phyloP scores from a whole-genome alignment of 805 yeast genomes.

The Ogataea ramenticola region DNA sequence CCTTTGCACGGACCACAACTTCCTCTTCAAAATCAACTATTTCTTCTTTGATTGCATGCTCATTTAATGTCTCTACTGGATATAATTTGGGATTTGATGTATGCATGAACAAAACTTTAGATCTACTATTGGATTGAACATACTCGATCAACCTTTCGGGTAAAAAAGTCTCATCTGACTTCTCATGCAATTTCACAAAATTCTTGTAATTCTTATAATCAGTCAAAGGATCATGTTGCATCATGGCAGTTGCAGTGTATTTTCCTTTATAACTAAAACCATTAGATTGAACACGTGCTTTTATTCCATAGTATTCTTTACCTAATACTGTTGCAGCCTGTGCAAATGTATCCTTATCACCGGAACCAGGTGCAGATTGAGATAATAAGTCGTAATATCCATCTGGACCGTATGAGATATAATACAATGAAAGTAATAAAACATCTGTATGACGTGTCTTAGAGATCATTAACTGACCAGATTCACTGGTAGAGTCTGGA shows the following conservation, averaged over 20 bases:
- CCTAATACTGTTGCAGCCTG: conserved; percentile 55
- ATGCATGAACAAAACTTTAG: conserved; percentile 25
- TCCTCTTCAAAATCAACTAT: conserved; percentile 5
- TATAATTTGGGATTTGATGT: conserved; percentile 41
- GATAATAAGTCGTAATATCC: conserved; percentile 51
- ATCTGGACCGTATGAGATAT: conserved; percentile 55
- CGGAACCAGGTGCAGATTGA: conserved; percentile 65
- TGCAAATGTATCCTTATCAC: conserved; percentile 72
- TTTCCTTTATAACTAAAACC: conserved; percentile 28
- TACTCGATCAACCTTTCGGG: neutral
- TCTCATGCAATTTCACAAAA: conserved; percentile 13
- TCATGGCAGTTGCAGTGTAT: conserved; percentile 41
- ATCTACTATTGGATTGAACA: conserved; percentile 15
- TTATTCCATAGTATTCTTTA: conserved; percentile 47
- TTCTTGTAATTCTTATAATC: conserved; percentile 24
- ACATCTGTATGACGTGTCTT: conserved; percentile 49
- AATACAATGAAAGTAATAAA: conserved; percentile 48
- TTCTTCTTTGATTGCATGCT: conserved; percentile 9
- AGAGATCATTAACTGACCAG: conserved; percentile 56
- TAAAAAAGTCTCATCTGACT: conserved; percentile 8
- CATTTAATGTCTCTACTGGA: conserved; percentile 31
- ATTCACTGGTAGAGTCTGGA: conserved; percentile 57
- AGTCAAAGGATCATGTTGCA: conserved; percentile 38
- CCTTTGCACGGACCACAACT: conserved; percentile 12
- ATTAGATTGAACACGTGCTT: conserved; percentile 42